phyloP scores from a whole-genome alignment of 371 early-diverging fungal genomes.

The Chytridium lagenaria region DNA sequence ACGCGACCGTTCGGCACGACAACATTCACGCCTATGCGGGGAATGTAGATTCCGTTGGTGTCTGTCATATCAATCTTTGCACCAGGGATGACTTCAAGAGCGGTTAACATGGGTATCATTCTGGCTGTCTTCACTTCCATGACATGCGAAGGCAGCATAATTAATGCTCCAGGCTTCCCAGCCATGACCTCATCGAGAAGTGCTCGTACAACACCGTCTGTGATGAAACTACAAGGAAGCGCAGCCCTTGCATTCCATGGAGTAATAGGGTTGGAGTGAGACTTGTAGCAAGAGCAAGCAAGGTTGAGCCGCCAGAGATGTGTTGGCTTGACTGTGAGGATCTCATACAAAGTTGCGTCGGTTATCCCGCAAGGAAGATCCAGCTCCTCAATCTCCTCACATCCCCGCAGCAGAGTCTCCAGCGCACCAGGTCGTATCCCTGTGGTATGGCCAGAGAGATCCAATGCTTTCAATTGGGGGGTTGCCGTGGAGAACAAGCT shows the following conservation, averaged over 20 bases:
- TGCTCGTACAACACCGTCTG: constrained; percentile 32
- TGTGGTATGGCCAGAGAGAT: constrained; percentile 37
- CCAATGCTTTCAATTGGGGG: constrained; percentile 31
- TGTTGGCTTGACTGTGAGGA: constrained; percentile 28
- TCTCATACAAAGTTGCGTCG: constrained; percentile 32
- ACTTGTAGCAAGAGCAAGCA: constrained; percentile 29
- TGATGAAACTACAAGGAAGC: constrained; percentile 32
- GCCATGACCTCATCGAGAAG: constrained; percentile 34
- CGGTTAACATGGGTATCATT: constrained; percentile 28
- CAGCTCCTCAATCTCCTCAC: constrained; percentile 32
- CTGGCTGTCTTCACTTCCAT: constrained; percentile 35
- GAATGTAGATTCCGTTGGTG: constrained; percentile 33
- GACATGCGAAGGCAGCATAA: constrained; percentile 35
- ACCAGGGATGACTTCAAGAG: constrained; percentile 30
- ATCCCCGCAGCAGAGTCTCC: constrained; percentile 24
- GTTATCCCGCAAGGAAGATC: constrained; percentile 39
- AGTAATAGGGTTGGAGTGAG: constrained; percentile 21
- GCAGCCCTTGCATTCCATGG: background rate
- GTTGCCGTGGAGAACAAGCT: constrained; percentile 2
- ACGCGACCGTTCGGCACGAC: constrained; percentile 34
- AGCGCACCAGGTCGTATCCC: constrained; percentile 31
- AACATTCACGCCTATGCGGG: constrained; percentile 33
- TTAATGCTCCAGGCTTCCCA: constrained; percentile 33
- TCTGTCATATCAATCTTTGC: constrained; percentile 37
- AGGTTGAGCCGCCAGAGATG: constrained; percentile 34